These are phyloP conservation scores for Nannizzia gypsea DNA, from an alignment of 2,329 filamentous ascomycete genomes.

Conservation along the genomic window DNA sequence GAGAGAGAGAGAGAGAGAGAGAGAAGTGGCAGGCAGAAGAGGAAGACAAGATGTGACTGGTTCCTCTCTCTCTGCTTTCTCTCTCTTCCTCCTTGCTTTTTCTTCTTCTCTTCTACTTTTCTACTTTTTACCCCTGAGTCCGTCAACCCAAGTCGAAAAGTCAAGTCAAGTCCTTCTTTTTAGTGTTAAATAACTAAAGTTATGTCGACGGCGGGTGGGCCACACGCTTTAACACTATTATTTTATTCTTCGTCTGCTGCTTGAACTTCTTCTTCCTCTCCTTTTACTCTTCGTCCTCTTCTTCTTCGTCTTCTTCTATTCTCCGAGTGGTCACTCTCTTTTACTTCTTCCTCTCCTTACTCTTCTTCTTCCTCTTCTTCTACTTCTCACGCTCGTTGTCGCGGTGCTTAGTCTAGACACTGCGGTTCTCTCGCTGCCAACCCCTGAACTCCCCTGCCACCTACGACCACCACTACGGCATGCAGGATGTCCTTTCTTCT, in stretches of 20 bases:
- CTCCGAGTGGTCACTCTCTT: slow-evolving; percentile 20
- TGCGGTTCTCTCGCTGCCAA: not conserved
- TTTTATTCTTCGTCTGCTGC: too few species aligned
- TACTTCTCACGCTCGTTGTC: not conserved
- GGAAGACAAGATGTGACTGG: not conserved
- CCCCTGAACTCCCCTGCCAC: not conserved
- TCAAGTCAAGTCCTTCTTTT: too few species aligned
- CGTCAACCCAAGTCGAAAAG: too few species aligned
- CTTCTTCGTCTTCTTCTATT: slow-evolving; percentile 10
- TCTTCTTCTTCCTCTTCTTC: not conserved
- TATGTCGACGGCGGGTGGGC: not conserved
- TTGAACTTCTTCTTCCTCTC: not conserved
- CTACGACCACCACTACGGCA: not conserved
- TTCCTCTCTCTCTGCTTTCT: not conserved
- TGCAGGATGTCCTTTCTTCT: slow-evolving; percentile 46
- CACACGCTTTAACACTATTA: too few species aligned
- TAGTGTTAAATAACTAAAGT: too few species aligned
- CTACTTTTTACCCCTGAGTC: not conserved
- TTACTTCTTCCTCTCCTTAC: slow-evolving; percentile 33
- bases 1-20: too few species aligned
- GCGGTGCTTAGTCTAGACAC: too few species aligned
- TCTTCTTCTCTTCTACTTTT: not conserved
- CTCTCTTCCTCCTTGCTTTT: not conserved
- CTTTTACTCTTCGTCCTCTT: slow-evolving; percentile 12
- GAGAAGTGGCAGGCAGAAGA: too few species aligned